These are phyloP conservation scores for Torulaspora microellipsoides DNA, from an alignment of 805 yeast genomes.

Conservation along the genomic window DNA sequence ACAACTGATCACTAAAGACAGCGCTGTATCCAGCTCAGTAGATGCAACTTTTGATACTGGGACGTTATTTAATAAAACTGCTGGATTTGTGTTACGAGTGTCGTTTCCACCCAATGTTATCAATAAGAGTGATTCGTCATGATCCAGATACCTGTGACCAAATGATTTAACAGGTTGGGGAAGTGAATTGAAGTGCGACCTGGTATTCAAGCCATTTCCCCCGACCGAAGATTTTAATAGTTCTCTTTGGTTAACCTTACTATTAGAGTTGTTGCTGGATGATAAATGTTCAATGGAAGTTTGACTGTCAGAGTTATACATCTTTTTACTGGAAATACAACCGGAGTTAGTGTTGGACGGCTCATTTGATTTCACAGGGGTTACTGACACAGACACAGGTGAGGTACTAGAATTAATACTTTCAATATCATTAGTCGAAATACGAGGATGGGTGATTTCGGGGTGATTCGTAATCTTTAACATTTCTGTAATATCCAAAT, in stretches of 20 bases:
- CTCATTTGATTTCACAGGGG: background rate
- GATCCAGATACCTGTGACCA: constrained; percentile 71
- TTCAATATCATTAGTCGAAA: constrained; percentile 8
- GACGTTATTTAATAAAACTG: constrained; percentile 67
- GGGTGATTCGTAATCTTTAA: constrained; percentile 37
- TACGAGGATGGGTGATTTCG: constrained; percentile 22
- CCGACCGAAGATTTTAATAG: constrained; percentile 7
- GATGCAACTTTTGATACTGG: constrained; percentile 69
- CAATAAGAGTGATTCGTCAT: constrained; percentile 64
- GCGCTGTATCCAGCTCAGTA: constrained; percentile 86
- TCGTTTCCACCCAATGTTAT: constrained; percentile 87
- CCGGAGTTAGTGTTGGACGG: background rate
- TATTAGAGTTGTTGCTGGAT: constrained; percentile 1
- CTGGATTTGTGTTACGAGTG: constrained; percentile 50
- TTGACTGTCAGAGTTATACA: constrained; percentile 5
- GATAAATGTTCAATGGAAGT: constrained; percentile 13
- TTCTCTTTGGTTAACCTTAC: constrained; percentile 9
- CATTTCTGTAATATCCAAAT: constrained; percentile 60
- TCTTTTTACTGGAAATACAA: background rate
- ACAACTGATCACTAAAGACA: constrained; percentile 59
- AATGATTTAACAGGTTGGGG: constrained; percentile 67
- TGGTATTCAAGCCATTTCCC: constrained; percentile 6
- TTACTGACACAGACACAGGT: background rate
- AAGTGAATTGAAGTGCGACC: background rate
- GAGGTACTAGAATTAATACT: background rate